Conservation (phyloP, 768 basidiomycete species). For the Boletus subcaerulescens region DNA sequence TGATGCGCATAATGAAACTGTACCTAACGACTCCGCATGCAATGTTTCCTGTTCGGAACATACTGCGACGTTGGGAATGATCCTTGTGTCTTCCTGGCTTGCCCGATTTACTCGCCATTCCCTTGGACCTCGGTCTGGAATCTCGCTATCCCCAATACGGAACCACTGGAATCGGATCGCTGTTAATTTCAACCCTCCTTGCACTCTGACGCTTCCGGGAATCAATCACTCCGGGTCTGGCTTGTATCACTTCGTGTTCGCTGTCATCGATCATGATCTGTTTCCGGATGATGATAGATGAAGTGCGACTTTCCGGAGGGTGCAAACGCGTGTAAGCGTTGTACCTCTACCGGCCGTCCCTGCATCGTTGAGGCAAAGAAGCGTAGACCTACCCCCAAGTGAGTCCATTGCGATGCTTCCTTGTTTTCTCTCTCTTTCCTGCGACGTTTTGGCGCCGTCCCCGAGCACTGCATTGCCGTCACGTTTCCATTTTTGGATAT, state of each 20-base stretch:
- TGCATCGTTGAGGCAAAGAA: constrained; percentile 85
- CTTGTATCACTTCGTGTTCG: not conserved
- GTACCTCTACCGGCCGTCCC: constrained; percentile 65
- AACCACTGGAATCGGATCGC: constrained; percentile 6
- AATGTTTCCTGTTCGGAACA: constrained; percentile 16
- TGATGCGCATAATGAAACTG: not conserved
- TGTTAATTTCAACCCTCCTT: constrained; percentile 1
- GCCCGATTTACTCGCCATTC: constrained; percentile 3
- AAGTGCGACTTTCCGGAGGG: constrained; percentile 78
- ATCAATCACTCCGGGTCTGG: not conserved
- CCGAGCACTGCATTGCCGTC: constrained; percentile 26
- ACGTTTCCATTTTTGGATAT: constrained; percentile 23
- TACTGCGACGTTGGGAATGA: constrained; percentile 5
- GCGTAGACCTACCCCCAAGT: constrained; percentile 78
- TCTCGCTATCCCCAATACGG: constrained; percentile 11
- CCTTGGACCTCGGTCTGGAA: constrained; percentile 1
- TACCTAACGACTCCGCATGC: not conserved
- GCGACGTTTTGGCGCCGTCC: constrained; percentile 2
- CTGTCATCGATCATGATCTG: constrained; percentile 3
- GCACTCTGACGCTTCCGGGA: constrained; percentile 7
- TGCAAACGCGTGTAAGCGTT: constrained; percentile 76
- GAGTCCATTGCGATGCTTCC: constrained; percentile 39
- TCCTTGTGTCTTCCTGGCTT: constrained; percentile 1
- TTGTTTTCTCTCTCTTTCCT: not conserved
- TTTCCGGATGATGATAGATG: constrained; percentile 51